Evolutionary conservation across 192 early-diverging fungal species (phyloP).

Genomic region (Rhizophagus clarus): DNA sequence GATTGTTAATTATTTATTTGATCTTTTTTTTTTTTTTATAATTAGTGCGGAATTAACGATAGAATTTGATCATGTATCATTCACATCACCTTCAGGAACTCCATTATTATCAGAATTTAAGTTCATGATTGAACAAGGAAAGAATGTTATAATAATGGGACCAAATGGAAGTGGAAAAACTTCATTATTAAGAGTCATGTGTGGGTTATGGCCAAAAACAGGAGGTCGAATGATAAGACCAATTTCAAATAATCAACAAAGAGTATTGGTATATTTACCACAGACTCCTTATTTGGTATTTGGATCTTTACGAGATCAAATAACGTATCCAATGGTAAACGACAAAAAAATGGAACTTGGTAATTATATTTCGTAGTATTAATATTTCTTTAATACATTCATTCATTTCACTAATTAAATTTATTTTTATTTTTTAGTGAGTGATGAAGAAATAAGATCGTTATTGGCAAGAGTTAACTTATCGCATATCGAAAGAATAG

Average conservation of each 20-base stretch:
- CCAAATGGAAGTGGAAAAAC: conserved; percentile 88
- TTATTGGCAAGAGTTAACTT: conserved; percentile 44
- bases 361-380: conserved; percentile 32
- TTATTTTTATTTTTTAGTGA: conserved; percentile 37
- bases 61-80: conserved; percentile 41
- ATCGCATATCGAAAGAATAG: conserved; percentile 40
- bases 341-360: conserved; percentile 37
- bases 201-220: conserved; percentile 70
- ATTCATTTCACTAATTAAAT: conserved; percentile 33
- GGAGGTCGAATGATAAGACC: conserved; percentile 52
- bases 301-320: conserved; percentile 67
- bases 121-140: conserved; percentile 51
- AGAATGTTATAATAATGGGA: conserved; percentile 68
- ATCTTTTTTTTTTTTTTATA: not conserved
- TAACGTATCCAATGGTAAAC: conserved; percentile 58
- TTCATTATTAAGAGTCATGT: conserved; percentile 73
- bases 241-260: not conserved
- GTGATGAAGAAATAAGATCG: conserved; percentile 46
- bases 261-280: conserved; percentile 61
- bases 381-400: too few relatives aligned
- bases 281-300: conserved; percentile 64
- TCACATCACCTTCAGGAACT: conserved; percentile 38
- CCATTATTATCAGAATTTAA: conserved; percentile 49
- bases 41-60: conserved; percentile 31
- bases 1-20: not conserved